These are phyloP conservation scores for Boletus patriciae DNA, from an alignment of 768 basidiomycete genomes.

Conservation along the genomic window DNA sequence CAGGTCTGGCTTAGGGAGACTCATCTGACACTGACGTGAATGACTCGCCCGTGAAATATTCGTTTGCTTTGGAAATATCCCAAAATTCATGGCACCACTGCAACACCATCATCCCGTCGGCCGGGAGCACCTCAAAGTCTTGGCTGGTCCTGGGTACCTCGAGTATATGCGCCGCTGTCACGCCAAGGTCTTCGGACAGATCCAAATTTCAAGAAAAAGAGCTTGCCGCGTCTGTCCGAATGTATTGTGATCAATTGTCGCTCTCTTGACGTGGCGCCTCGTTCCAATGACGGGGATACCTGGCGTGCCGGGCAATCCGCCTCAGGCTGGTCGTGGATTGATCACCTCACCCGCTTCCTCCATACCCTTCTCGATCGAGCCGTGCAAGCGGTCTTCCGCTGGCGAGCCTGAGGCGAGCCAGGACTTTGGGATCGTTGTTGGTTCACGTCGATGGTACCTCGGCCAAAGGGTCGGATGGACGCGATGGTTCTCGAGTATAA, in stretches of 20 bases:
- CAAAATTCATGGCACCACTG: background rate
- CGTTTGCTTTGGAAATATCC: background rate
- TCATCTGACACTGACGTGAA: background rate
- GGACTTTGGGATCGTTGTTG: background rate
- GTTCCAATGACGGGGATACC: background rate
- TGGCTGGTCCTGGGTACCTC: background rate
- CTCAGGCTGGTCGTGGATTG: too few species aligned
- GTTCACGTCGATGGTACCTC: background rate
- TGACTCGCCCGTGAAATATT: background rate
- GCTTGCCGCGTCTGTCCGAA: background rate
- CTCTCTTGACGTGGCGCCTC: background rate
- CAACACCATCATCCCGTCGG: background rate
- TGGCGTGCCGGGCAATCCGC: too few species aligned
- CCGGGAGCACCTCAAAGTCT: background rate
- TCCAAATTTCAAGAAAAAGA: background rate
- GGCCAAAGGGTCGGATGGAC: background rate
- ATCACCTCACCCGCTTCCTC: background rate
- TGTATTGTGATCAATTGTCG: background rate
- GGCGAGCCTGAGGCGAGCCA: background rate
- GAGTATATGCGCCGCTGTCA: background rate
- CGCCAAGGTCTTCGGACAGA: background rate
- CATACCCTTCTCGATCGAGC: background rate
- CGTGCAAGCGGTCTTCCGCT: background rate
- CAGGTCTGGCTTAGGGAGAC: too few species aligned
- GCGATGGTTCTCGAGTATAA: background rate